Percentiles rank a stretch among this genome's conserved stretches.
Evolutionary conservation across 768 basidiomycete species (phyloP).

Genomic region (Russula ochroleuca): DNA sequence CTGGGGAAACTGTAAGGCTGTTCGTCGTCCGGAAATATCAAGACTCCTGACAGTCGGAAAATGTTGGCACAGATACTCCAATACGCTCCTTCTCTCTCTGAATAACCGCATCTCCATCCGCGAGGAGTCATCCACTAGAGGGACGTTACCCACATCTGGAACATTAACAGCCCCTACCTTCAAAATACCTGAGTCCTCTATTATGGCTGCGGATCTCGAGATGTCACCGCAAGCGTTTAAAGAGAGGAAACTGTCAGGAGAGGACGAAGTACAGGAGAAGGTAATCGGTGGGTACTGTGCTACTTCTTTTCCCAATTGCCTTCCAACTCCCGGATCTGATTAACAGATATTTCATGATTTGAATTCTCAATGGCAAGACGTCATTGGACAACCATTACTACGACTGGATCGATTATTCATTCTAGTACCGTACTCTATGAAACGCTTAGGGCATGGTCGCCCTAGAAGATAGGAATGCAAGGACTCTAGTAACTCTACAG

Average conservation of each 20-base stretch:
- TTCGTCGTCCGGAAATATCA: not conserved
- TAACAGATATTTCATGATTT: not conserved
- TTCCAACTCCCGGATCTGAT: not conserved
- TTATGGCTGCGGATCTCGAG: not conserved
- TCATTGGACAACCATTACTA: not conserved
- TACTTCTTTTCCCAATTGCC: not conserved
- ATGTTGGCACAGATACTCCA: conserved; percentile 13
- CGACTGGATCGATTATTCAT: too few relatives aligned
- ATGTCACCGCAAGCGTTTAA: not conserved
- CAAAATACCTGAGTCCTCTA: too few relatives aligned
- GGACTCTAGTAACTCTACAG: too few relatives aligned
- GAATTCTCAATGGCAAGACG: not conserved
- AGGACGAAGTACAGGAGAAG: not conserved
- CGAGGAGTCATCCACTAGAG: not conserved
- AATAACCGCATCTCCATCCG: conserved; percentile 19
- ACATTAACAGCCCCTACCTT: too few relatives aligned
- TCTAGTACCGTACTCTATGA: not conserved
- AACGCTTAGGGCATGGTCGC: too few relatives aligned
- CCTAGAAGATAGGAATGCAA: too few relatives aligned
- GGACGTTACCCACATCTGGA: not conserved
- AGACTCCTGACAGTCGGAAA: not conserved
- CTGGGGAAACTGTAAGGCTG: conserved; percentile 13
- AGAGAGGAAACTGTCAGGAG: not conserved
- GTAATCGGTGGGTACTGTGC: not conserved
- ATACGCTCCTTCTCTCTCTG: conserved; percentile 14